Percentiles rank a stretch among this genome's conserved stretches.
Conservation (phyloP, 73 alveolate species). For the Stentor roeselii region DNA sequence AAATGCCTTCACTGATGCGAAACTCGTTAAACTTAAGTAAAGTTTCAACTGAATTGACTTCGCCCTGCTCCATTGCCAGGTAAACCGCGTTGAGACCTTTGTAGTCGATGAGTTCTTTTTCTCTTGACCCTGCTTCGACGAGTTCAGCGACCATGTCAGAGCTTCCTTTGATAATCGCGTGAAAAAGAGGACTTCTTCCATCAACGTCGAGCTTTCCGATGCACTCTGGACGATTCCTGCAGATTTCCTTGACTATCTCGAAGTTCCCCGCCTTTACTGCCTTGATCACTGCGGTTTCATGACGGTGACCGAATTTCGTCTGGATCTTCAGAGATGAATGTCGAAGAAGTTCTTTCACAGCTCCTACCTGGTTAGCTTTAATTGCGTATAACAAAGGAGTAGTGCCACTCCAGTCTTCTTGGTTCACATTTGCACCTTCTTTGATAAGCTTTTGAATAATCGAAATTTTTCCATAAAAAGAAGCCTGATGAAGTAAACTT, state of each 20-base stretch:
- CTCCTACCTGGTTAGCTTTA: background rate
- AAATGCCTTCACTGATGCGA: background rate
- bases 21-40: background rate
- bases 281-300: conserved; percentile 35
- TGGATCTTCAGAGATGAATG: background rate
- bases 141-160: background rate
- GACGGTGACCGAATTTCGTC: background rate
- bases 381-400: conserved; percentile 8
- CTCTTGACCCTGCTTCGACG: background rate
- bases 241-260: conserved; percentile 30
- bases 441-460: background rate
- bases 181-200: conserved; percentile 21
- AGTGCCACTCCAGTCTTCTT: conserved; percentile 16
- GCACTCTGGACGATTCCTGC: conserved; percentile 9
- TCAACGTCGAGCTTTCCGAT: background rate
- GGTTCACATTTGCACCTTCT: conserved; percentile 23
- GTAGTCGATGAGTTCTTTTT: conserved; percentile 10
- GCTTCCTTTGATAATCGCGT: conserved; percentile 11
- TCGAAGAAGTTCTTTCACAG: background rate
- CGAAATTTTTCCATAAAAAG: conserved; percentile 1
- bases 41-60: background rate
- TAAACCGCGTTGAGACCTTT: background rate
- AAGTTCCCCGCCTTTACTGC: conserved; percentile 28
- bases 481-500: conserved; percentile 6
- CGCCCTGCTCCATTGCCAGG: background rate